A percentile compares a stretch with the other conserved stretches of the same genome.
Evolutionary conservation across 169 alveolate species (phyloP).

Genomic region (Plasmodium sp.): DNA sequence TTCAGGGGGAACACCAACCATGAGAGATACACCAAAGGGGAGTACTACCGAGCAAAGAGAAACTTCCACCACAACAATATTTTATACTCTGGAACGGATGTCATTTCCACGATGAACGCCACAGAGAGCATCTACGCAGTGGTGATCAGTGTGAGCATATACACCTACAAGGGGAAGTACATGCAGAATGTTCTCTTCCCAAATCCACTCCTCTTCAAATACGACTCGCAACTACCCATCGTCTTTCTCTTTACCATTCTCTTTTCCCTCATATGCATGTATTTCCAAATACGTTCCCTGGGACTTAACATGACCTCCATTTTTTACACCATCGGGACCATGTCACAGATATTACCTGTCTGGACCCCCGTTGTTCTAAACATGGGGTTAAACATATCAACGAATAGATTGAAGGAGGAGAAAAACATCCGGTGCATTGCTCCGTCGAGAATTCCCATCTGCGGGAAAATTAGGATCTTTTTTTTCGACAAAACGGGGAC

Average conservation of each 20-base stretch:
- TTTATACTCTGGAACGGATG: conserved; percentile 84
- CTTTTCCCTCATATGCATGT: conserved; percentile 81
- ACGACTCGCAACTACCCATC: conserved; percentile 86
- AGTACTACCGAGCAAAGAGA: neutral
- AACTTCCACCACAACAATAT: conserved; percentile 54
- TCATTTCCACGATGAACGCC: conserved; percentile 79
- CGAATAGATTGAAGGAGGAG: conserved; percentile 90
- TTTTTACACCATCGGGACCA: conserved; percentile 89
- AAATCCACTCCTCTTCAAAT: conserved; percentile 86
- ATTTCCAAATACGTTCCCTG: conserved; percentile 80
- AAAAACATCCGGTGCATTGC: conserved; percentile 93
- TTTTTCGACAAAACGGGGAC: conserved; percentile 99
- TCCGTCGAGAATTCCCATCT: conserved; percentile 96
- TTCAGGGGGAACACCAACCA: neutral
- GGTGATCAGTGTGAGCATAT: conserved; percentile 93
- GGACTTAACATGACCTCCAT: conserved; percentile 88
- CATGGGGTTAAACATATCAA: conserved; percentile 94
- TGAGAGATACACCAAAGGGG: neutral
- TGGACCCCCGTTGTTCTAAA: conserved; percentile 95
- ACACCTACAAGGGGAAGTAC: conserved; percentile 94
- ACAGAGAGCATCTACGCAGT: conserved; percentile 87
- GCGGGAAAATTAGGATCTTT: conserved; percentile 96
- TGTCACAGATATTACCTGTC: conserved; percentile 93
- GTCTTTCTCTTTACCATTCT: conserved; percentile 80
- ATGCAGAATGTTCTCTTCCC: conserved; percentile 95